Conservation (phyloP, 257 asterid species). For the Haberlea rhodopensis region DNA sequence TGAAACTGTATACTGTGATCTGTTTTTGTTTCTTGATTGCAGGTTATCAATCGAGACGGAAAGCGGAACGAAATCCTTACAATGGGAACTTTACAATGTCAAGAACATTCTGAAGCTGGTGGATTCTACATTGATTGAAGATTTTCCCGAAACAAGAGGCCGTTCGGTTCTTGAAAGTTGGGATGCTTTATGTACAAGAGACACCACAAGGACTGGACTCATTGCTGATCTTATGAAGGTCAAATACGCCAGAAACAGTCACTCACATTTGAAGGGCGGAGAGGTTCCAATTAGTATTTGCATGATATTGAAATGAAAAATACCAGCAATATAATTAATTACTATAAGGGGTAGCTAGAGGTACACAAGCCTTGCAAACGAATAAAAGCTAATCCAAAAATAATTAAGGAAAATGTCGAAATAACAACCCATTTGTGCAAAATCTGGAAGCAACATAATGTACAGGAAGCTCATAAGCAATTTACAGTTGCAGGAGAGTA, state of each 20-base stretch:
- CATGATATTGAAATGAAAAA: not conserved
- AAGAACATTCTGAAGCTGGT: slow-evolving; percentile 38
- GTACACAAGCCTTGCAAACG: slow-evolving; percentile 18
- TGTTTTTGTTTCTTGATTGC: no score
- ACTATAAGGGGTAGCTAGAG: slow-evolving; percentile 8
- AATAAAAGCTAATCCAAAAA: no score
- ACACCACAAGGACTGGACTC: slow-evolving; percentile 60
- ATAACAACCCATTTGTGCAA: slow-evolving; percentile 16
- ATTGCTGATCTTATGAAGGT: slow-evolving; percentile 64
- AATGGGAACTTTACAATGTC: slow-evolving; percentile 57
- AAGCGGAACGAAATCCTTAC: no score
- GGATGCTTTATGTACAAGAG: slow-evolving; percentile 77
- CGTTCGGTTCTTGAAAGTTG: slow-evolving; percentile 46
- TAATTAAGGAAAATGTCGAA: not conserved
- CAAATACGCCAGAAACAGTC: slow-evolving; percentile 43
- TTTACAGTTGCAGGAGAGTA: slow-evolving; percentile 65
- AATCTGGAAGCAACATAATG: slow-evolving; percentile 29
- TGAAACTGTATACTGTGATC: no score
- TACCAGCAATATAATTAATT: slow-evolving; percentile 8
- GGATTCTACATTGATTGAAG: slow-evolving; percentile 51
- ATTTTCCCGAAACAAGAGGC: slow-evolving; percentile 50
- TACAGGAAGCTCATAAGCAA: slow-evolving; percentile 54
- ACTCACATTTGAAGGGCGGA: no score
- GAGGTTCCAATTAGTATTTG: not conserved
- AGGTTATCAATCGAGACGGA: no score